Percentiles rank a stretch among this genome's conserved stretches.
phyloP scores from a whole-genome alignment of 139 green algal species.

The Asterochloris erici region DNA sequence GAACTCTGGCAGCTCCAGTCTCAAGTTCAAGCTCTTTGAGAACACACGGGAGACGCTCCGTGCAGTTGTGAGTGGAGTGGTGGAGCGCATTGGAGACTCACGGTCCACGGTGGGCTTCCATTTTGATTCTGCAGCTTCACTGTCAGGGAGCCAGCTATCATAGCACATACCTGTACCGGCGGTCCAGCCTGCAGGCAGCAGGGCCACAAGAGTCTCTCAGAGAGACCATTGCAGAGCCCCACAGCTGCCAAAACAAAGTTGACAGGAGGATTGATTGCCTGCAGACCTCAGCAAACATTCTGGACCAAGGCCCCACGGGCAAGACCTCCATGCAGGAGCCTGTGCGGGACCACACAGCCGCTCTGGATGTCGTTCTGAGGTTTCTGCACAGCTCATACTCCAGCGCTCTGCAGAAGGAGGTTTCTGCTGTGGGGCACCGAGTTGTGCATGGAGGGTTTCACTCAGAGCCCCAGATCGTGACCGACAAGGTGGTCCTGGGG shows the following conservation, averaged over 20 bases:
- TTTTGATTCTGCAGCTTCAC: no score
- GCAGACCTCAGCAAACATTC: neutral
- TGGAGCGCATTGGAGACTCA: constrained; percentile 70
- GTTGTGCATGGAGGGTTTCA: constrained; percentile 83
- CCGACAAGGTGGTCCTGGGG: constrained; percentile 1
- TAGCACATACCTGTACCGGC: no score
- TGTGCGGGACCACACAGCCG: constrained; percentile 45
- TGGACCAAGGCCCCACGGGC: neutral
- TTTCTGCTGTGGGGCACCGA: constrained; percentile 58
- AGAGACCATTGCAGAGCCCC: neutral
- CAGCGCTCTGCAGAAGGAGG: constrained; percentile 32
- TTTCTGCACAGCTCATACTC: constrained; percentile 46
- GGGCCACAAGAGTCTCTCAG: neutral
- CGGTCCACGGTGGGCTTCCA: no score
- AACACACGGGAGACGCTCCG: constrained; percentile 15
- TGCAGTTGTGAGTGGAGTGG: constrained; percentile 47
- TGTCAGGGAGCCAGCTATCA: no score
- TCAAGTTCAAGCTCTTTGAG: constrained; percentile 78
- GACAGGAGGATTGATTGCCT: neutral
- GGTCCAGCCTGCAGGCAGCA: constrained; percentile 30
- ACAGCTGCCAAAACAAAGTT: no score
- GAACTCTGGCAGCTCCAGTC: constrained; percentile 55
- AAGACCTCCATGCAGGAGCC: constrained; percentile 3
- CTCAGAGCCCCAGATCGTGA: constrained; percentile 52
- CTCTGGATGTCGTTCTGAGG: constrained; percentile 46